A percentile compares a stretch with the other conserved stretches of the same genome.
These are phyloP conservation scores for Beauveria australis DNA, from an alignment of 2,329 filamentous ascomycete genomes.

Conservation along the genomic window DNA sequence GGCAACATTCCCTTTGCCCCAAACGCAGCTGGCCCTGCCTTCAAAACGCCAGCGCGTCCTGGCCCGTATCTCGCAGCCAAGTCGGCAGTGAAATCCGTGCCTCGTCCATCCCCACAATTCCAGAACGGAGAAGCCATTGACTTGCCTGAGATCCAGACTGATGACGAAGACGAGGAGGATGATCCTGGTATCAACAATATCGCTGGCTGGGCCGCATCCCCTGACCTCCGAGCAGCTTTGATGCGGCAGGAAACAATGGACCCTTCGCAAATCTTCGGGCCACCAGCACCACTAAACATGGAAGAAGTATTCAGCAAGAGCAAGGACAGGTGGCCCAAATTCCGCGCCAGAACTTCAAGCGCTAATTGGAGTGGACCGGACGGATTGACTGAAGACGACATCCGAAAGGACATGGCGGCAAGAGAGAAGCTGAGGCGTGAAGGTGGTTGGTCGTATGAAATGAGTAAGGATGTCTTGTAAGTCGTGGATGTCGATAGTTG, in stretches of 20 bases:
- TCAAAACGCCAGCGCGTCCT: constrained; percentile 63
- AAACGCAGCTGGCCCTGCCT: constrained; percentile 44
- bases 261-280: constrained; percentile 78
- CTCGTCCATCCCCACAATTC: constrained; percentile 72
- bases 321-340: constrained; percentile 77
- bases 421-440: constrained; percentile 72
- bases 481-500: neutral
- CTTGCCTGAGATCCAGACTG: constrained; percentile 89
- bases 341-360: constrained; percentile 83
- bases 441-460: constrained; percentile 74
- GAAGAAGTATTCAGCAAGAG: constrained; percentile 93
- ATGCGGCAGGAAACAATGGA: constrained; percentile 79
- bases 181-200: constrained; percentile 45
- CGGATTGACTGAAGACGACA: constrained; percentile 77
- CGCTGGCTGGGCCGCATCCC: constrained; percentile 82
- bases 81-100: constrained; percentile 50
- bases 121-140: constrained; percentile 85
- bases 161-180: constrained; percentile 80
- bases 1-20: constrained; percentile 86
- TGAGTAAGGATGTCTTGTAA: constrained; percentile 39
- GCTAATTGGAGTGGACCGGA: constrained; percentile 89
- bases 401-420: constrained; percentile 68
- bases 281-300: constrained; percentile 81
- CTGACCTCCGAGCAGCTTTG: constrained; percentile 68
- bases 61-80: constrained; percentile 35